Conservation (phyloP, 257 asterid genomes). For the Solanum bukasovii region DNA sequence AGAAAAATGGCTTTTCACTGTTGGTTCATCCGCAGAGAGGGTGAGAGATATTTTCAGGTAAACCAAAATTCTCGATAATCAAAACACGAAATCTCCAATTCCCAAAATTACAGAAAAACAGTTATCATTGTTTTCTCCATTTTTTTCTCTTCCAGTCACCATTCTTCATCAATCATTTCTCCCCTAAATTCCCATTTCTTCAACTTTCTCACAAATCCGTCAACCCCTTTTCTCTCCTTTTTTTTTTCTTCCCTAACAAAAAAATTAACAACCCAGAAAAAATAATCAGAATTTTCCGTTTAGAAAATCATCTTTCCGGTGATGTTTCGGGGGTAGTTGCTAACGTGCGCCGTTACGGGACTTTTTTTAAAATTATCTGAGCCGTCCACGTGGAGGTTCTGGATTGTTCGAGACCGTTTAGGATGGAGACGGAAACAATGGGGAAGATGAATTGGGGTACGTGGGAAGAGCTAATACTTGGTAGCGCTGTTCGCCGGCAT, state of each 20-base stretch:
- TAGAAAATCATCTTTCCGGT: neutral
- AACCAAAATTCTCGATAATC: neutral
- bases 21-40: neutral
- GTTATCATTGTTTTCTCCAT: constrained; percentile 1
- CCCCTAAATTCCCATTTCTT: neutral
- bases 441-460: constrained; percentile 50
- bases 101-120: neutral
- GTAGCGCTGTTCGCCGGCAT: constrained; percentile 64
- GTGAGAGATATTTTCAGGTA: neutral
- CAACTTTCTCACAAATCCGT: neutral
- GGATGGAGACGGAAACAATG: constrained; percentile 23
- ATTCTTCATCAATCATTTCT: neutral
- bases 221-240: constrained; percentile 17
- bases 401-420: neutral
- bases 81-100: neutral
- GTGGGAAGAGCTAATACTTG: constrained; percentile 82
- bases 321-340: neutral
- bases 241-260: neutral
- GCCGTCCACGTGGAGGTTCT: constrained; percentile 33
- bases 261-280: neutral
- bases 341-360: constrained; percentile 13
- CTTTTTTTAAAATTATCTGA: neutral
- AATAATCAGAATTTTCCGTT: neutral
- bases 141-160: neutral
- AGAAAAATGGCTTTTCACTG: neutral